Evolutionary conservation across 768 basidiomycete genomes (phyloP), one percentile per base, ranked within the genome.

Genomic region (Guyanaporus albipodus): DNA sequence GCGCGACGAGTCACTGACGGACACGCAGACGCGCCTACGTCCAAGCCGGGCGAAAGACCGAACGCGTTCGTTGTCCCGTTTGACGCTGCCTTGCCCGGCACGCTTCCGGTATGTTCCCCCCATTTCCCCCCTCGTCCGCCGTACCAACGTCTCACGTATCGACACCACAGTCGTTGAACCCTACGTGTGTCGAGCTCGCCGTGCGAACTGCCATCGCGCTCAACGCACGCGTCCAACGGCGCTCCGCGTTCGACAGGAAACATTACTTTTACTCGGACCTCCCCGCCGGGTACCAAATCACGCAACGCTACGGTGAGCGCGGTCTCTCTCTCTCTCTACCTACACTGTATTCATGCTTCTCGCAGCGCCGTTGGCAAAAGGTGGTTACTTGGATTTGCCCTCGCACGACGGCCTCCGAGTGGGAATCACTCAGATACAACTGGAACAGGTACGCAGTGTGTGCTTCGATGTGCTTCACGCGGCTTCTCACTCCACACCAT

Each of bases 201-300:
- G 64, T 93, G 1, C 76, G 88, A 8, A 84, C 91, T 0, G 89
- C 93, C 0, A 58, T 93, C 2, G 93, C 93, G 5, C 73, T 98
- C 19, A 67, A 77, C 27, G 73, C 82, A 11, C 53, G 75, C 5
- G 73, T 95, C 41, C 88, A 88, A 53, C 53, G 55, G 0, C 73
- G 76, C 17, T 95, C 91, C 0, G 77, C 88, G 0, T 98, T 98
- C 57, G 96, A 98, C 67, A 75, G 96, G 54, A 99, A 99, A 63
- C 96, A 98, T 64, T 99, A 99, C 64, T 97, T 97, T 66, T 98
- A 99, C 61, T 78, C 90, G 5, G 96, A 98, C 66, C 76, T 96
- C 28, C 93, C 96, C 0, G 76, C 86, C 4, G 95, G 95, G 0
- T 98, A 93, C 67, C 96, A 99, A 68, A 95, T 99, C 52, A 99